Conservation (phyloP, 1,139 yeast species). For the Lodderomyces elongisporus region DNA sequence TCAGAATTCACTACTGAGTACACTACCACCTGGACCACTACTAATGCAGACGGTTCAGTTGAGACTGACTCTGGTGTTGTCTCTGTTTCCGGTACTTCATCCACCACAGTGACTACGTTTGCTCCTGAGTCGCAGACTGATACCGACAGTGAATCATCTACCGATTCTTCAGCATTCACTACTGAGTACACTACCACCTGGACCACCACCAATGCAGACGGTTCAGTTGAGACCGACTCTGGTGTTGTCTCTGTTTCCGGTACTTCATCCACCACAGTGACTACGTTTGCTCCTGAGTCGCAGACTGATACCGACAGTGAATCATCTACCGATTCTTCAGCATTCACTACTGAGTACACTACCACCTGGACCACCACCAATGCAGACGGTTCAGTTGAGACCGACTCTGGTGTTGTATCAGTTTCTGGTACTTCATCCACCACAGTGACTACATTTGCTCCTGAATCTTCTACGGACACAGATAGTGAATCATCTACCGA, state of each 20-base stretch:
- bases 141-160: too few relatives aligned
- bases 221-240: conserved; percentile 12
- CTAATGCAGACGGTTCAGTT: conserved; percentile 15
- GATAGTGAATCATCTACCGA: too few relatives aligned
- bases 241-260: conserved; percentile 9
- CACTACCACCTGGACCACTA: conserved; percentile 14
- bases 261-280: conserved; percentile 5
- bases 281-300: conserved; percentile 8
- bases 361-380: conserved; percentile 5
- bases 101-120: conserved; percentile 21
- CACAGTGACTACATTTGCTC: conserved; percentile 3
- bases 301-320: too few relatives aligned
- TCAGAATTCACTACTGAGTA: conserved; percentile 11
- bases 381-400: conserved; percentile 4
- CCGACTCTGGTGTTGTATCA: conserved; percentile 6
- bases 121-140: too few relatives aligned
- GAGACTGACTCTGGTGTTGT: conserved; percentile 11
- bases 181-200: conserved; percentile 9
- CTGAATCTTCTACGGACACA: too few relatives aligned
- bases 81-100: conserved; percentile 28
- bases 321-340: too few relatives aligned
- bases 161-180: conserved; percentile 7
- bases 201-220: conserved; percentile 17
- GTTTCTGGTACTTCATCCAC: conserved; percentile 5
- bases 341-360: conserved; percentile 5